These are phyloP conservation scores for Cladosporium austrohemisphaericum DNA, from an alignment of 2,329 filamentous ascomycete genomes.

Conservation along the genomic window DNA sequence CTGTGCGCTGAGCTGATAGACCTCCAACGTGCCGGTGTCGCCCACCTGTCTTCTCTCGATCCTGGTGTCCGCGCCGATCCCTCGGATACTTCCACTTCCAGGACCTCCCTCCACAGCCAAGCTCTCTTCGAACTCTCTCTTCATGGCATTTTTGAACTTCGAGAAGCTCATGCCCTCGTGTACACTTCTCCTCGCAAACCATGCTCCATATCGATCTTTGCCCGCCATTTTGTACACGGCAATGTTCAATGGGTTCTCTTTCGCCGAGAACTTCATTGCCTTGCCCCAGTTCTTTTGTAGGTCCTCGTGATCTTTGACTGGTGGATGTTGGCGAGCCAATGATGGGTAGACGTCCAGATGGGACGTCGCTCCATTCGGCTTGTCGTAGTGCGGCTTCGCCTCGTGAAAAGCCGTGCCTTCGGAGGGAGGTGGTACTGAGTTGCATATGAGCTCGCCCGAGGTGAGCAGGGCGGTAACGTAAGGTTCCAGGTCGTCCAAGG, in stretches of 20 bases:
- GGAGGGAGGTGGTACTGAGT: conserved; percentile 66
- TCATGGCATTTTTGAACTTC: conserved; percentile 72
- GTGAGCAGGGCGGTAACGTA: conserved; percentile 42
- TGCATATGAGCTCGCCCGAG: conserved; percentile 67
- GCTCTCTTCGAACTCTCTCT: conserved; percentile 75
- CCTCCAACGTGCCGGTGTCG: conserved; percentile 62
- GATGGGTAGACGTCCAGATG: conserved; percentile 53
- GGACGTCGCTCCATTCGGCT: conserved; percentile 50
- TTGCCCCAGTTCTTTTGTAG: conserved; percentile 84
- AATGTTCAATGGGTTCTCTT: conserved; percentile 72
- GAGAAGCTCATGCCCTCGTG: conserved; percentile 75
- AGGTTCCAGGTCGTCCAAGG: conserved; percentile 36
- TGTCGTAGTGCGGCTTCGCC: conserved; percentile 54
- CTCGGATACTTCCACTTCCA: conserved; percentile 72
- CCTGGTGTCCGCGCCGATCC: conserved; percentile 75
- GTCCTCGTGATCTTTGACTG: conserved; percentile 51
- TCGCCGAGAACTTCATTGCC: conserved; percentile 66
- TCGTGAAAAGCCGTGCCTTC: conserved; percentile 43
- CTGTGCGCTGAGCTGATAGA: conserved; percentile 82
- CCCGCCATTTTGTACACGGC: conserved; percentile 74
- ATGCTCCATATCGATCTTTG: conserved; percentile 78
- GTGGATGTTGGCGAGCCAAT: conserved; percentile 46
- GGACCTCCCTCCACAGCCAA: conserved; percentile 66
- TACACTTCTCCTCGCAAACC: conserved; percentile 83
- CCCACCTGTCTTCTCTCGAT: conserved; percentile 62